These are phyloP conservation scores for Neoboletus brunneissimus DNA, from an alignment of 768 basidiomycete genomes.

Conservation along the genomic window DNA sequence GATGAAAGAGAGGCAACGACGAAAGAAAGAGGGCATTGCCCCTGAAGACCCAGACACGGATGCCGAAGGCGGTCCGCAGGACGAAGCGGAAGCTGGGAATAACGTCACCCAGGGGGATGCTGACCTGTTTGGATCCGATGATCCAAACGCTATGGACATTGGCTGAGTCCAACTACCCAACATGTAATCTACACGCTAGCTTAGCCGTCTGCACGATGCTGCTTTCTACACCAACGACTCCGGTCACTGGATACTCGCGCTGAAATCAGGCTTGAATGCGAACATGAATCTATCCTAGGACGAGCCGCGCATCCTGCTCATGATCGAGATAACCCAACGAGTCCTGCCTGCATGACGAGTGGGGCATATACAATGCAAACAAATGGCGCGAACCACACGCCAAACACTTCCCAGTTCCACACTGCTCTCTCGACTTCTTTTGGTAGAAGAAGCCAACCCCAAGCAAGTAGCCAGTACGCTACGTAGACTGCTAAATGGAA, in stretches of 20 bases:
- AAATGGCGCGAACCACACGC: constrained; percentile 83
- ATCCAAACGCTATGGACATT: constrained; percentile 36
- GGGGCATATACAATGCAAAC: constrained; percentile 78
- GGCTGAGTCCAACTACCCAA: constrained; percentile 14
- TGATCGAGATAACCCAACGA: constrained; percentile 43
- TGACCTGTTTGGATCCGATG: constrained; percentile 50
- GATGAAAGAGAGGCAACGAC: constrained; percentile 69
- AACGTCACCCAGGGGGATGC: constrained; percentile 24
- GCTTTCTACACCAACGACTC: not conserved
- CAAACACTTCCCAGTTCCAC: constrained; percentile 77
- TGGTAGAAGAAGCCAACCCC: constrained; percentile 55
- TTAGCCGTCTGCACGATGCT: not conserved
- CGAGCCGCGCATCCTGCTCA: not conserved
- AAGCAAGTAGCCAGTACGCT: constrained; percentile 46
- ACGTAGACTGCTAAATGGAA: constrained; percentile 18
- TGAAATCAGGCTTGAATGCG: not conserved
- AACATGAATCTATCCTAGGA: constrained; percentile 1
- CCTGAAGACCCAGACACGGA: constrained; percentile 40
- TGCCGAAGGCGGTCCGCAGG: constrained; percentile 38
- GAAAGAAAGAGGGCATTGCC: constrained; percentile 64
- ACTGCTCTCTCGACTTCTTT: constrained; percentile 50
- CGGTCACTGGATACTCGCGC: not conserved
- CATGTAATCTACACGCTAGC: not conserved
- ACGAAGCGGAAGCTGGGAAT: constrained; percentile 32
- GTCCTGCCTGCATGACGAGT: constrained; percentile 65